These are phyloP conservation scores for Actinomucor elegans DNA, from an alignment of 371 early-diverging fungal species.

Conservation along the genomic window DNA sequence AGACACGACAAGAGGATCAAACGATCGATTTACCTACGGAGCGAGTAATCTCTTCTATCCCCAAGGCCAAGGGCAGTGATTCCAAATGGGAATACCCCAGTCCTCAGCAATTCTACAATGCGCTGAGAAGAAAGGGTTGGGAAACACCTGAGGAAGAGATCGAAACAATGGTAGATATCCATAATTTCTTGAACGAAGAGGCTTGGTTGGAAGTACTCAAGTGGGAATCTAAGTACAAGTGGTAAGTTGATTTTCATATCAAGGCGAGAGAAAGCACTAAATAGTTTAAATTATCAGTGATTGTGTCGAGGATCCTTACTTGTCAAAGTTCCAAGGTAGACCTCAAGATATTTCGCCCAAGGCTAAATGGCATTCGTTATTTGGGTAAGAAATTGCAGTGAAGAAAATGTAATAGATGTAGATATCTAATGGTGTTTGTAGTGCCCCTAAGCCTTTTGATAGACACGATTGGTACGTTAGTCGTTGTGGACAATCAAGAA, in stretches of 20 bases:
- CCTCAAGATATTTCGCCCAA: constrained; percentile 79
- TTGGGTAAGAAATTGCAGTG: constrained; percentile 41
- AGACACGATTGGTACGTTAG: constrained; percentile 82
- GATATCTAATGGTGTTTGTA: constrained; percentile 8
- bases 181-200: constrained; percentile 95
- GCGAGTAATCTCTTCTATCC: constrained; percentile 65
- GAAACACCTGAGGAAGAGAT: constrained; percentile 88
- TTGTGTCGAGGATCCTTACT: constrained; percentile 63
- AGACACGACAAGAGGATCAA: constrained; percentile 68
- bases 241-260: constrained; percentile 56
- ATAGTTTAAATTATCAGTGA: too few species aligned
- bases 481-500: constrained; percentile 69
- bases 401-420: neutral
- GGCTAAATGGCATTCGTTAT: constrained; percentile 64
- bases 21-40: constrained; percentile 70
- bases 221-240: constrained; percentile 83
- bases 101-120: constrained; percentile 96
- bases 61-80: constrained; percentile 41
- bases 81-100: constrained; percentile 93
- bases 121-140: constrained; percentile 92
- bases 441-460: constrained; percentile 73
- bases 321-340: constrained; percentile 81
- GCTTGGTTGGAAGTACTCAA: constrained; percentile 92
- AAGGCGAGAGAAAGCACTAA: too few species aligned
- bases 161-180: constrained; percentile 93